A percentile compares a stretch with the other conserved stretches of the same genome.
Evolutionary conservation across 2,329 filamentous ascomycete species (phyloP).

Genomic region (Calycina herbarum): DNA sequence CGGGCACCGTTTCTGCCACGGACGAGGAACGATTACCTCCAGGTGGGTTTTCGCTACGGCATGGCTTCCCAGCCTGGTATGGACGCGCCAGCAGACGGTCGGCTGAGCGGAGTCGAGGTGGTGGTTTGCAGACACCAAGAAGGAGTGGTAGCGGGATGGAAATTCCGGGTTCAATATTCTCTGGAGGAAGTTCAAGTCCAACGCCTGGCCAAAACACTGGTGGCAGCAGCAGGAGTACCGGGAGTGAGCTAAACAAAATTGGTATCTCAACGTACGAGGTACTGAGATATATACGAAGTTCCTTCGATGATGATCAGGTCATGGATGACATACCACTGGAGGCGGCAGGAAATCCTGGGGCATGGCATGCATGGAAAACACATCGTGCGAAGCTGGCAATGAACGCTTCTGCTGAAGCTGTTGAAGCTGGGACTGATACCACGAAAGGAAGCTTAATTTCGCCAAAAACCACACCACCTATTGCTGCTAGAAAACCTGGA

Average conservation of each 20-base stretch:
- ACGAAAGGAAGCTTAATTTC: conserved; percentile 25
- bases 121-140: conserved; percentile 29
- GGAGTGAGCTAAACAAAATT: conserved; percentile 16
- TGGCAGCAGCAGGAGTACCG: conserved; percentile 16
- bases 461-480: conserved; percentile 25
- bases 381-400: conserved; percentile 57
- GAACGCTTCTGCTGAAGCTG: conserved; percentile 23
- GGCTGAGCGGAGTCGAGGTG: conserved; percentile 36
- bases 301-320: conserved; percentile 76
- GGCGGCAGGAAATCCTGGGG: conserved; percentile 84
- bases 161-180: conserved; percentile 22
- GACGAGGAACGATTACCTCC: conserved; percentile 83
- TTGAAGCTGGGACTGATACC: conserved; percentile 18
- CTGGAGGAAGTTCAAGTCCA: conserved; percentile 27
- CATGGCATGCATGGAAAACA: conserved; percentile 90
- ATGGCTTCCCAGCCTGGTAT: conserved; percentile 92
- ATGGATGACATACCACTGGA: conserved; percentile 78
- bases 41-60: conserved; percentile 84
- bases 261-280: conserved; percentile 61
- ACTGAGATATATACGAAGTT: conserved; percentile 75
- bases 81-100: conserved; percentile 53
- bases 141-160: conserved; percentile 23
- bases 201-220: conserved; percentile 19
- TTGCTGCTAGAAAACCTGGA: conserved; percentile 57
- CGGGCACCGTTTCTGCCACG: conserved; percentile 77